Conservation (phyloP, 2,329 filamentous ascomycete species). For the Colletotrichum salicis region DNA sequence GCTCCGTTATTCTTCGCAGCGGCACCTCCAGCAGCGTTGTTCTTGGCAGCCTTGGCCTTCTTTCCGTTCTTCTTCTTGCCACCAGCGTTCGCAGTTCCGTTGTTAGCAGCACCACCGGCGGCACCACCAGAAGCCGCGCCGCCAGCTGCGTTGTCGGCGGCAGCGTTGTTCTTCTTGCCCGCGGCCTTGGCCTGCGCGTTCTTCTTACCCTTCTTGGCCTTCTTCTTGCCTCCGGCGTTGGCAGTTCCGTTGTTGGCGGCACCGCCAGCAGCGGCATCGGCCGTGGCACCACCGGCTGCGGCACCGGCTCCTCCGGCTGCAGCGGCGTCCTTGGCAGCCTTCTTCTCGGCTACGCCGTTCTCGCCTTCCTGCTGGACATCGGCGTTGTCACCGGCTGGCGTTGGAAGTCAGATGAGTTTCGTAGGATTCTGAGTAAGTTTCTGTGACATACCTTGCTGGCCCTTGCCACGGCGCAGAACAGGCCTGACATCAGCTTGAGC, state of each 20-base stretch:
- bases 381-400: background rate
- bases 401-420: background rate
- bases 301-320: background rate
- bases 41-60: constrained; percentile 13
- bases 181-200: constrained; percentile 5
- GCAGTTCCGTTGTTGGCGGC: constrained; percentile 22
- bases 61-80: no score
- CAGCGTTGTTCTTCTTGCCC: constrained; percentile 6
- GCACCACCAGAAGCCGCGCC: no score
- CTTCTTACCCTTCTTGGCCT: background rate
- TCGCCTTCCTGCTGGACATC: background rate
- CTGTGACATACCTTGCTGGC: background rate
- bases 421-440: no score
- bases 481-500: constrained; percentile 8
- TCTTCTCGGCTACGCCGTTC: background rate
- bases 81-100: constrained; percentile 29
- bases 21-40: no score
- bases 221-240: constrained; percentile 3
- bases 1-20: constrained; percentile 9
- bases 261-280: background rate
- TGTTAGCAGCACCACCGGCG: constrained; percentile 22
- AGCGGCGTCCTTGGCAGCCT: background rate
- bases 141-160: no score
- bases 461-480: constrained; percentile 24
- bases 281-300: background rate